Evolutionary conservation across 306 rosid genomes (phyloP), one percentile per base, ranked within the genome.

Genomic region (Psophocarpus tetragonolobus): DNA sequence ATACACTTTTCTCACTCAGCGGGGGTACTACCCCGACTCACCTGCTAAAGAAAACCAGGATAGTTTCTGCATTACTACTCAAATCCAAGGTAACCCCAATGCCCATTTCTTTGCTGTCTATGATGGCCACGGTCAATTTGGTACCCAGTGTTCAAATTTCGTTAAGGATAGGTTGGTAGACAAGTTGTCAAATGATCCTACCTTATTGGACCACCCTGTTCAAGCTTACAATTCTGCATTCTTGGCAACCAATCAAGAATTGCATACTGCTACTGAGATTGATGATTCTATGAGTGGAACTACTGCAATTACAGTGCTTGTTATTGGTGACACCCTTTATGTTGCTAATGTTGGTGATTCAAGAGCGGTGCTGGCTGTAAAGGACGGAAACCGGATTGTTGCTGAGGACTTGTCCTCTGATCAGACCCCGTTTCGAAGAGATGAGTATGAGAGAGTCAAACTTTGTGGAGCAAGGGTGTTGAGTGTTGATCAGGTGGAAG

Each of bases 341-440:
- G 92, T 93, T 35, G 98, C 98, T 3, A 93, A 93, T 87, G 98
- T 87, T 88, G 98, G 98, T 67, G 98, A 93, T 81, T 93, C 98
- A 0, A 87, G 98, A 64, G 97, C 98, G 0, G 94, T 91, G 63
- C 14, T 93, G 39, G 97, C 96, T 0, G 96, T 90, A 73, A 87
- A 79, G 80, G 88, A 87, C 41, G 98, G 94, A 75, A 69, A 84
- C 84, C 82, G 53, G 13, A 57, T 88, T 24, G 30, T 87, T n/a
- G 96, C 98, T 0, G 81, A 91, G 91, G 92, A 93, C 51, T 64
- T 93, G 81, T 93, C 98, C 9, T 30, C 9, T 68, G 98, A 93
- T 81, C 98, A 93, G 79, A 93, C 98, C 0, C 98, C 98, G 0
- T 93, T 91, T 80, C 74, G 98, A 81, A 88, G 84, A 62, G 98